A percentile compares a stretch with the other conserved stretches of the same genome.
Evolutionary conservation across 176 grass and related monocot species (phyloP).

Genomic region (Saccharum spontaneum): DNA sequence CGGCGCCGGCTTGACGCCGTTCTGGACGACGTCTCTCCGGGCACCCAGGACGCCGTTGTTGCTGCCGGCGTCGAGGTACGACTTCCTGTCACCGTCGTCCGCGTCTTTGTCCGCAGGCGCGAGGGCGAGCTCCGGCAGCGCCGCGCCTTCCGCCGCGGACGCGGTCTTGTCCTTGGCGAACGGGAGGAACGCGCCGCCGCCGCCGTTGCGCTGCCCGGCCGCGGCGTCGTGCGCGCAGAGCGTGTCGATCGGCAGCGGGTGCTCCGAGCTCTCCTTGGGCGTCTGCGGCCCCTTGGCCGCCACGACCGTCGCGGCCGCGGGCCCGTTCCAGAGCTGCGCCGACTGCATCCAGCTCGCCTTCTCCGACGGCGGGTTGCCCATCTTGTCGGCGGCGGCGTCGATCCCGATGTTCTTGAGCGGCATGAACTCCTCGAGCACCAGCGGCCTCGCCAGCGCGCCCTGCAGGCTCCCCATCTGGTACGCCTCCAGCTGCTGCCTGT

Average conservation of each 20-base stretch:
- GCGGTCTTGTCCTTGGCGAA: conserved; percentile 82
- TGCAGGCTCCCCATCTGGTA: conserved; percentile 61
- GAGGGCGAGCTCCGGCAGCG: conserved; percentile 74
- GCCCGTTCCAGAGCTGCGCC: conserved; percentile 86
- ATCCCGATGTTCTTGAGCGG: conserved; percentile 73
- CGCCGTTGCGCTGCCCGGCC: conserved; percentile 47
- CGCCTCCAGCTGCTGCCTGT: conserved; percentile 81
- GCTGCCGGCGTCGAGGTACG: conserved; percentile 27
- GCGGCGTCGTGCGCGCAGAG: conserved; percentile 36
- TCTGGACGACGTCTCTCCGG: conserved; percentile 42
- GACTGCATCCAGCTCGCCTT: conserved; percentile 99
- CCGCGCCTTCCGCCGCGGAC: neutral
- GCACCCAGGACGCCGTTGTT: conserved; percentile 19
- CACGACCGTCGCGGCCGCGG: conserved; percentile 21
- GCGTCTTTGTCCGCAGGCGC: conserved; percentile 63
- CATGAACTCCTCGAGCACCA: conserved; percentile 91
- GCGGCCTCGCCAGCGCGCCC: conserved; percentile 41
- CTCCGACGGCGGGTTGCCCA: conserved; percentile 53
- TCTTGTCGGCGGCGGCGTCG: conserved; percentile 47
- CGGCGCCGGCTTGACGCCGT: conserved; percentile 41
- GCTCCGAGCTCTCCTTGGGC: conserved; percentile 55
- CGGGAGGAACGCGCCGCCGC: conserved; percentile 87
- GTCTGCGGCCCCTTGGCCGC: conserved; percentile 51
- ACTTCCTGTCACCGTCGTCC: conserved; percentile 39
- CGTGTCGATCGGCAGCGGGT: conserved; percentile 50